These are phyloP conservation scores for Fusarium beomiforme DNA, from an alignment of 2,329 filamentous ascomycete species.

Conservation along the genomic window DNA sequence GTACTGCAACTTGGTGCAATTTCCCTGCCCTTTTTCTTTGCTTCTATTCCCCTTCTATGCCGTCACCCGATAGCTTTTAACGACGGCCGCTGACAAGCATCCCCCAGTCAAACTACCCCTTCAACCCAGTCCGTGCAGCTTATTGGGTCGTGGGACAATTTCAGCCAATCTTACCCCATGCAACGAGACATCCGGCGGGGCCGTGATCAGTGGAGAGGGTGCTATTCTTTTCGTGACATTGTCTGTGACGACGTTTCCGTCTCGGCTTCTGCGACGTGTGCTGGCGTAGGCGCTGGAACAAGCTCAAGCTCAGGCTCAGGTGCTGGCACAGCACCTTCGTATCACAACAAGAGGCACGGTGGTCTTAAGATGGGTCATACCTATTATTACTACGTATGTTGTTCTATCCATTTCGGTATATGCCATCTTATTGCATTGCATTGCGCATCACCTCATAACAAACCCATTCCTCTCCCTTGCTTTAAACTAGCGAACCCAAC, in stretches of 20 bases:
- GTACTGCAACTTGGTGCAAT: conserved; percentile 27
- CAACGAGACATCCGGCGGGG: conserved; percentile 81
- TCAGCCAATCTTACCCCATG: conserved; percentile 80
- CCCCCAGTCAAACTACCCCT: conserved; percentile 66
- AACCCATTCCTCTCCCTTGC: conserved; percentile 35
- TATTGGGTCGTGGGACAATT: conserved; percentile 96
- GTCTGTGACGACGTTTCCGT: conserved; percentile 77
- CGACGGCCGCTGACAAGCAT: conserved; percentile 41
- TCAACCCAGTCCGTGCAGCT: conserved; percentile 78
- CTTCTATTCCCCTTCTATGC: conserved; percentile 39
- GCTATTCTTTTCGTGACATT: conserved; percentile 86
- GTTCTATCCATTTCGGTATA: conserved; percentile 28
- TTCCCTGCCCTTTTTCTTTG: conserved; percentile 38
- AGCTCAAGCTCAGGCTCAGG: conserved; percentile 26
- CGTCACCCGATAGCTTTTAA: conserved; percentile 25
- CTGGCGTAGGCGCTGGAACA: conserved; percentile 35
- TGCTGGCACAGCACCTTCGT: conserved; percentile 36
- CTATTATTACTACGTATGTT: conserved; percentile 93
- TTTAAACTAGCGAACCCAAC: conserved; percentile 22
- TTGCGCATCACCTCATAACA: conserved; percentile 14
- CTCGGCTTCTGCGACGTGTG: conserved; percentile 38
- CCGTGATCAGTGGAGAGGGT: conserved; percentile 83
- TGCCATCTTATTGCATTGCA: conserved; percentile 3
- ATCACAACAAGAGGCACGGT: conserved; percentile 68
- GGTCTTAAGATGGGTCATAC: conserved; percentile 91